These are phyloP conservation scores for Xylariales sp. DNA, from an alignment of 2,329 filamentous ascomycete genomes.

Conservation along the genomic window DNA sequence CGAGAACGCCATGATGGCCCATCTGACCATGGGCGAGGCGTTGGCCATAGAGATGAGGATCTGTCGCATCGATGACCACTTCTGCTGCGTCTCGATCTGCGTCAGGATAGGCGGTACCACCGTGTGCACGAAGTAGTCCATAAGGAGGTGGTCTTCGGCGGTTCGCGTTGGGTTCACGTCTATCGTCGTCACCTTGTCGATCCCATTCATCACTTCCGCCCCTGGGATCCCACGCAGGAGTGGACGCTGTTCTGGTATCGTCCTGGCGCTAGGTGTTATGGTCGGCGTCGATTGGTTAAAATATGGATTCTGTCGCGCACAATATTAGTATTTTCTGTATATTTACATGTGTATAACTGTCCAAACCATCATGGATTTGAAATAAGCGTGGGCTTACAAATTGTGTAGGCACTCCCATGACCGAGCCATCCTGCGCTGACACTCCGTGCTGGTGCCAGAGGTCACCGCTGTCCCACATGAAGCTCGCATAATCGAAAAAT, in stretches of 20 bases:
- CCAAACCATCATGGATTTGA: too few species aligned
- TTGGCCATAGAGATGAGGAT: constrained; percentile 42
- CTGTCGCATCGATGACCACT: constrained; percentile 45
- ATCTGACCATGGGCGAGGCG: constrained; percentile 40
- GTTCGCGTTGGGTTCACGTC: constrained; percentile 18
- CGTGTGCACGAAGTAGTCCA: constrained; percentile 44
- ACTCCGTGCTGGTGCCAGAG: constrained; percentile 28
- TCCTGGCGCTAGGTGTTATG: too few species aligned
- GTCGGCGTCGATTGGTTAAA: too few species aligned
- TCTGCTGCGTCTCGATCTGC: constrained; percentile 47
- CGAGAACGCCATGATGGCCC: constrained; percentile 48
- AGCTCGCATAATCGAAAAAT: constrained; percentile 42
- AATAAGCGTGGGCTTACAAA: too few species aligned
- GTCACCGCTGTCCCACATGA: constrained; percentile 40
- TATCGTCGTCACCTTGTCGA: constrained; percentile 11
- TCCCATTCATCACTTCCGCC: too few species aligned
- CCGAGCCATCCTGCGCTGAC: too few species aligned
- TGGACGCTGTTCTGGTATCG: too few species aligned
- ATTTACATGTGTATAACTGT: too few species aligned
- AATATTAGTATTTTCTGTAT: too few species aligned
- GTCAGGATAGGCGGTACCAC: constrained; percentile 48
- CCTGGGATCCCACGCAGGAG: too few species aligned
- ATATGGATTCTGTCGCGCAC: too few species aligned
- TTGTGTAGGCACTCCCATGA: too few species aligned
- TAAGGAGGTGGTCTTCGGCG: constrained; percentile 30